Evolutionary conservation across 73 alveolate species (phyloP).

Genomic region (Paramecium bursaria): DNA sequence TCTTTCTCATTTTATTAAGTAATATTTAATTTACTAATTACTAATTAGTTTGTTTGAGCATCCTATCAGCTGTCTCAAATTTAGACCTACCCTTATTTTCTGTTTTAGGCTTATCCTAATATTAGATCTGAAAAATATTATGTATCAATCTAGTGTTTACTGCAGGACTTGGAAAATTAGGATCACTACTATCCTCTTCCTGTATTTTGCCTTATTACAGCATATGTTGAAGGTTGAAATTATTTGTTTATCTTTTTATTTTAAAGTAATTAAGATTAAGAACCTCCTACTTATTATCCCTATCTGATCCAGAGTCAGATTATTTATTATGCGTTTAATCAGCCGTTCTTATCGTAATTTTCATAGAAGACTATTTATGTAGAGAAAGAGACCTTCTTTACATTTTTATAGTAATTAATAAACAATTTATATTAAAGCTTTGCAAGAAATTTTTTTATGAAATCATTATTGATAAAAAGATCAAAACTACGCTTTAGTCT

Average conservation of each 20-base stretch:
- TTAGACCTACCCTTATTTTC: not conserved
- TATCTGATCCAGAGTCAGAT: slow-evolving; percentile 55
- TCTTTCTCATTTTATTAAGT: slow-evolving; percentile 37
- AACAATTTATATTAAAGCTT: too few relatives aligned
- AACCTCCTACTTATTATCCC: slow-evolving; percentile 19
- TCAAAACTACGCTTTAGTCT: too few relatives aligned
- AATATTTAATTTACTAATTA: slow-evolving; percentile 29
- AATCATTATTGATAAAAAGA: too few relatives aligned
- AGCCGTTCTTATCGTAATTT: too few relatives aligned
- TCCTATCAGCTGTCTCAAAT: slow-evolving; percentile 17
- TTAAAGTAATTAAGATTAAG: slow-evolving; percentile 59
- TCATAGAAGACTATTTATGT: too few relatives aligned
- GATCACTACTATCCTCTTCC: slow-evolving; percentile 46
- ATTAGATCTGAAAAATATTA: slow-evolving; percentile 25
- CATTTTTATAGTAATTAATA: too few relatives aligned
- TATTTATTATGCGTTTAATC: too few relatives aligned
- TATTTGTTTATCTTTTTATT: slow-evolving; percentile 1
- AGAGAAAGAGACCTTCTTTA: too few relatives aligned
- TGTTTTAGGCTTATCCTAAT: not conserved
- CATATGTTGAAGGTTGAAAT: slow-evolving; percentile 30
- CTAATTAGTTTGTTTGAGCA: slow-evolving; percentile 15
- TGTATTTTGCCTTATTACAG: slow-evolving; percentile 24
- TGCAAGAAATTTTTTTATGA: too few relatives aligned
- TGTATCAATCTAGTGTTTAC: slow-evolving; percentile 46
- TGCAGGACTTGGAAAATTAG: slow-evolving; percentile 54